These are phyloP conservation scores for Chalaropsis thielavioides DNA, from an alignment of 2,329 filamentous ascomycete species.

Conservation along the genomic window DNA sequence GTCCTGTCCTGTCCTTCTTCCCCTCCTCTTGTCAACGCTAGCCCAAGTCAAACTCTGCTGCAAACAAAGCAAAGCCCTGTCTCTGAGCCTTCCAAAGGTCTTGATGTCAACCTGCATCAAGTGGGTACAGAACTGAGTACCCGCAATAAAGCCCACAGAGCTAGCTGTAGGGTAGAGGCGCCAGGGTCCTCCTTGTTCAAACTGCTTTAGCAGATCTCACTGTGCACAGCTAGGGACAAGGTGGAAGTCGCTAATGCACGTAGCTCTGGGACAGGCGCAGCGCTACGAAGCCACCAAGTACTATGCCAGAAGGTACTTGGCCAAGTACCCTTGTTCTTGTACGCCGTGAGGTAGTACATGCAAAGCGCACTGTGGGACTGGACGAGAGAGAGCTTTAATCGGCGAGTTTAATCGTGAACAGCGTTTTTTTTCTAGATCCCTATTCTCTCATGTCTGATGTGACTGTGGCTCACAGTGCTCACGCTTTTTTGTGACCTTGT, in stretches of 20 bases:
- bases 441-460: background rate
- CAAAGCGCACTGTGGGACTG: conserved; percentile 5
- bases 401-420: background rate
- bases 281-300: conserved; percentile 3
- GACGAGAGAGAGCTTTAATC: background rate
- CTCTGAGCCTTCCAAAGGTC: background rate
- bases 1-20: background rate
- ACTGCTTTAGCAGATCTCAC: background rate
- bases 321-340: background rate
- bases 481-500: too few relatives aligned
- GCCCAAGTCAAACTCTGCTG: background rate
- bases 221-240: background rate
- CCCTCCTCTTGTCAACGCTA: background rate
- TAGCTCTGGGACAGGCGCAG: background rate
- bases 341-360: background rate
- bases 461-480: background rate
- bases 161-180: background rate
- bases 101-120: conserved; percentile 2
- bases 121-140: background rate
- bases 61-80: background rate
- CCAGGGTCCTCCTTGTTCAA: conserved; percentile 2
- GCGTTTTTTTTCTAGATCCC: background rate
- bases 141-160: too few relatives aligned
- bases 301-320: conserved; percentile 1
- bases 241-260: background rate